phyloP scores from a whole-genome alignment of 306 rosid species.

The Quillaja saponaria region DNA sequence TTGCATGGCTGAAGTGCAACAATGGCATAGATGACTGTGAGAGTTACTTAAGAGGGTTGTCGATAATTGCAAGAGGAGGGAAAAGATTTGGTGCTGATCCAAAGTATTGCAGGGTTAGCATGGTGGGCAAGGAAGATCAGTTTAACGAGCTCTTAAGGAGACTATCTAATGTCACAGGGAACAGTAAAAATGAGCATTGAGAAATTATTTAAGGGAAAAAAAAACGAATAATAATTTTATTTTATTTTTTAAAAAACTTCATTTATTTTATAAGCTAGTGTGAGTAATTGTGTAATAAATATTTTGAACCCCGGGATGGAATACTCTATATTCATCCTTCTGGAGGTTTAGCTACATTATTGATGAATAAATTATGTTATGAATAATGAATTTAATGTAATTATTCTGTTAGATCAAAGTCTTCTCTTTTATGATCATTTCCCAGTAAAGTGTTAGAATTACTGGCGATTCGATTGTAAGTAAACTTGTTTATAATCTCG shows the following conservation, averaged over 20 bases:
- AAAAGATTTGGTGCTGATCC: constrained; percentile 53
- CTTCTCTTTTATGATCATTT: too few relatives aligned
- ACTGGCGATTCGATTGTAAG: too few relatives aligned
- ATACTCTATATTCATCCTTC: too few relatives aligned
- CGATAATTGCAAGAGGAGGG: constrained; percentile 55
- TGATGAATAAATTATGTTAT: too few relatives aligned
- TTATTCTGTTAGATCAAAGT: too few relatives aligned
- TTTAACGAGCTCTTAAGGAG: constrained; percentile 52
- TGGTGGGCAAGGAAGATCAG: constrained; percentile 46
- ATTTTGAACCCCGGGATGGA: not conserved
- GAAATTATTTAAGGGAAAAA: not conserved
- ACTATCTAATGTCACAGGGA: constrained; percentile 34
- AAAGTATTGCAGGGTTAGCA: constrained; percentile 53
- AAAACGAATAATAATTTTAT: too few relatives aligned
- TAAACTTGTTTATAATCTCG: too few relatives aligned
- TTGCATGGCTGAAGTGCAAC: constrained; percentile 69
- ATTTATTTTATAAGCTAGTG: not conserved
- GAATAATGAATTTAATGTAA: too few relatives aligned
- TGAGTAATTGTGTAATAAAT: not conserved
- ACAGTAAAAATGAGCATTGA: constrained; percentile 17
- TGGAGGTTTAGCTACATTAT: too few relatives aligned
- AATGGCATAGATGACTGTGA: constrained; percentile 50
- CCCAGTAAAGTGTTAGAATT: too few relatives aligned
- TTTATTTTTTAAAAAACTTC: constrained; percentile 1
- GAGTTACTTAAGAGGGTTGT: constrained; percentile 42